phyloP scores from a whole-genome alignment of 257 asterid species.

The Solanum chmielewskii region DNA sequence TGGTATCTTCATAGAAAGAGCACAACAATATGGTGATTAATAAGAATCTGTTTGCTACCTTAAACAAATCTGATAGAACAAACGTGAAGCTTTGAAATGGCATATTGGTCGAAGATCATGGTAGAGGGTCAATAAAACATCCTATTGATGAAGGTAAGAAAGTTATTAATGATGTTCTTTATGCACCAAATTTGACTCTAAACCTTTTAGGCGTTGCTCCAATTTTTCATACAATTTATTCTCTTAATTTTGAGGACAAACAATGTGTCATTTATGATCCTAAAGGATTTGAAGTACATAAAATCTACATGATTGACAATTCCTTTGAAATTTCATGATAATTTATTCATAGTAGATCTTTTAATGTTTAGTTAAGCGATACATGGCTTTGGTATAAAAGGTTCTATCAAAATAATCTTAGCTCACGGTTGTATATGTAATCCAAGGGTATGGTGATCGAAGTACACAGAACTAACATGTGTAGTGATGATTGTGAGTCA shows the following conservation, averaged over 20 bases:
- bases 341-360: neutral
- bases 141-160: neutral
- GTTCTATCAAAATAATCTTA: neutral
- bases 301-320: neutral
- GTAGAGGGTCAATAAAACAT: neutral
- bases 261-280: neutral
- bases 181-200: neutral
- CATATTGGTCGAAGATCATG: neutral
- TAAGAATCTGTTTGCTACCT: neutral
- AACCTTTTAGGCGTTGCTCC: neutral
- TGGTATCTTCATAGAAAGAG: neutral
- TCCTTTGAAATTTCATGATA: neutral
- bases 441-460: neutral
- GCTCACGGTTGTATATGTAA: neutral
- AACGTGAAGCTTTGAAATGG: neutral
- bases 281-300: neutral
- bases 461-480: neutral
- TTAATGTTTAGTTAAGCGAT: neutral
- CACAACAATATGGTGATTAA: neutral
- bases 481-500: neutral
- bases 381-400: neutral
- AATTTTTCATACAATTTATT: neutral
- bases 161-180: neutral
- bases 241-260: neutral
- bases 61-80: neutral